Evolutionary conservation across 2,329 filamentous ascomycete species (phyloP).

Genomic region (Cadophora sp.): DNA sequence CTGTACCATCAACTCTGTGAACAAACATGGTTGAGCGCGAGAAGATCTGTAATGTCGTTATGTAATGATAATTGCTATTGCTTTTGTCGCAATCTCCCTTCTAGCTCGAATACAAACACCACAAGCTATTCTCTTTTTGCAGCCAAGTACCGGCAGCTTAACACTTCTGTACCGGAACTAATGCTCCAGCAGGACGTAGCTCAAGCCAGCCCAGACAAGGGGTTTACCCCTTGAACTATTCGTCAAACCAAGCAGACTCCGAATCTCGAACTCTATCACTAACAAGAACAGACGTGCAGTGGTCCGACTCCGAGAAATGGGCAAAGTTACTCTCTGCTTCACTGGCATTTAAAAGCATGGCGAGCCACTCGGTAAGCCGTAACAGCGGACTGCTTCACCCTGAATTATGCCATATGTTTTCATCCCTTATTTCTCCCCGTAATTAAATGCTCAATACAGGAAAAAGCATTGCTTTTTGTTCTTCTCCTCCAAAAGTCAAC

Average conservation of each 20-base stretch:
- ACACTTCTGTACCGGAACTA: neutral
- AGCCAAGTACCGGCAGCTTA: neutral
- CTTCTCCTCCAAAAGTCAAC: neutral
- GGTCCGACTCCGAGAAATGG: neutral
- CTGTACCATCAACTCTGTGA: neutral
- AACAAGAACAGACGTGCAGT: slow-evolving; percentile 12
- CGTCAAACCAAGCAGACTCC: neutral
- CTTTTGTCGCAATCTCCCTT: neutral
- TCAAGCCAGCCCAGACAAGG: slow-evolving; percentile 5
- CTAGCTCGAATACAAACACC: neutral
- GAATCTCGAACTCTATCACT: neutral
- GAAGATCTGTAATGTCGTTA: neutral
- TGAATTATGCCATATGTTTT: neutral
- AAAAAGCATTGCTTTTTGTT: neutral
- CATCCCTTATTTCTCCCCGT: neutral
- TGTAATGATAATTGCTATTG: neutral
- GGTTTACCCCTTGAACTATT: slow-evolving; percentile 4
- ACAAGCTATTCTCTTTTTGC: neutral
- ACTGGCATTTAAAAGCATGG: neutral
- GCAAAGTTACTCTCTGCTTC: neutral
- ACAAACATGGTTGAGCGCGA: neutral
- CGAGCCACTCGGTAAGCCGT: neutral
- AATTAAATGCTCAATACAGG: neutral
- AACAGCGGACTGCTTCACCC: slow-evolving; percentile 4
- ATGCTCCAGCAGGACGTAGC: slow-evolving; percentile 6